These are phyloP conservation scores for Ottelia alismoides DNA, from an alignment of 106 monocot genomes.

Conservation along the genomic window DNA sequence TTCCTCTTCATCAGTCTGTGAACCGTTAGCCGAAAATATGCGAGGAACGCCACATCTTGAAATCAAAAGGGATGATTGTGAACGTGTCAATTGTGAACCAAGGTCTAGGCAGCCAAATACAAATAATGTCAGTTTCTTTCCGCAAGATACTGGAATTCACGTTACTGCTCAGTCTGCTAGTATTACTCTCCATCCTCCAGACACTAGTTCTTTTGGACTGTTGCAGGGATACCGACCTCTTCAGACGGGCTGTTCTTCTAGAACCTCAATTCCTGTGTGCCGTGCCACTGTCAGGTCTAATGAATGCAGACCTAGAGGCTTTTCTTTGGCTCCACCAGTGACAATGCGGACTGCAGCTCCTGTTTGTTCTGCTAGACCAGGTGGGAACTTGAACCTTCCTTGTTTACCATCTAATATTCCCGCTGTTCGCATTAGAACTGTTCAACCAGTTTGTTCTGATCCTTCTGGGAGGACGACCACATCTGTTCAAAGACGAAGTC, in stretches of 20 bases:
- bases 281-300: neutral
- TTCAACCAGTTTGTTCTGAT: slow-evolving; percentile 3
- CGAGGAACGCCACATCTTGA: neutral
- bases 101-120: neutral
- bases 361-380: slow-evolving; percentile 18
- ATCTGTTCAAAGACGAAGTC: neutral
- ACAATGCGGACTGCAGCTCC: slow-evolving; percentile 23
- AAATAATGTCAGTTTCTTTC: neutral
- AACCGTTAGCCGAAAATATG: neutral
- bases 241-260: neutral
- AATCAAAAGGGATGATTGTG: slow-evolving; percentile 2
- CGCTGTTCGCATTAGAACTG: slow-evolving; percentile 7
- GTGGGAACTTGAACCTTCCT: neutral
- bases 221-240: neutral
- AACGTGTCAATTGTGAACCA: neutral
- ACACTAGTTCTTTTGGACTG: neutral
- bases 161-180: neutral
- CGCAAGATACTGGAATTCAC: too few relatives aligned
- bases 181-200: neutral
- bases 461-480: neutral
- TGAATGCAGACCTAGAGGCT: slow-evolving; percentile 1
- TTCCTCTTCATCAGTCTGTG: neutral
- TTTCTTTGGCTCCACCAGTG: slow-evolving; percentile 28
- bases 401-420: neutral
- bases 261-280: neutral